Percentiles rank a stretch among this genome's conserved stretches.
Conservation (phyloP, 2,329 filamentous ascomycete species). For the Cytospora piceicola region DNA sequence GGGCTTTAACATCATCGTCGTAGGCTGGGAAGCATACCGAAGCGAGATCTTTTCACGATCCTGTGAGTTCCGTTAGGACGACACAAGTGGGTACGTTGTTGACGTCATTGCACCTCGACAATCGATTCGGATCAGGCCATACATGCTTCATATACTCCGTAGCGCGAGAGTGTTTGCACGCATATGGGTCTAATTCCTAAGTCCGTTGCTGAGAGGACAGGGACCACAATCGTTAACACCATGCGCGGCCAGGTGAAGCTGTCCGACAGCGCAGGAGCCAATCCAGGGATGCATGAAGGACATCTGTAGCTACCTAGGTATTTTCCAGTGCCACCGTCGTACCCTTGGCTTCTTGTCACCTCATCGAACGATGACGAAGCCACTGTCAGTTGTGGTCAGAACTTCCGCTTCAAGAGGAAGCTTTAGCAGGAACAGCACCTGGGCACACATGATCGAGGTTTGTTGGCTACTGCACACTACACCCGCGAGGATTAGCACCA, state of each 20-base stretch:
- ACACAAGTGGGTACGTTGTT: slow-evolving; percentile 9
- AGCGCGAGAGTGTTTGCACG: slow-evolving; percentile 6
- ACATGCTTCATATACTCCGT: slow-evolving; percentile 1
- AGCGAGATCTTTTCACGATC: neutral
- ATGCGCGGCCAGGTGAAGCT: slow-evolving; percentile 18
- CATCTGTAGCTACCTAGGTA: slow-evolving; percentile 9
- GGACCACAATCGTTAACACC: slow-evolving; percentile 21
- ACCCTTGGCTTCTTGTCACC: neutral
- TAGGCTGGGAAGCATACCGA: neutral
- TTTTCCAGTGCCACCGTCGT: slow-evolving; percentile 19
- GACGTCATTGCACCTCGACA: slow-evolving; percentile 21
- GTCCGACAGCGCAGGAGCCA: slow-evolving; percentile 13
- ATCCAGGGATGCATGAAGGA: slow-evolving; percentile 7
- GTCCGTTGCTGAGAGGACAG: neutral
- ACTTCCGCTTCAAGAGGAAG: neutral
- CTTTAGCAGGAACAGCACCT: neutral
- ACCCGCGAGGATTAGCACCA: neutral
- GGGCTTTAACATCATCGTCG: neutral
- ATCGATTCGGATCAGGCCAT: slow-evolving; percentile 21
- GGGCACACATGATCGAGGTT: neutral
- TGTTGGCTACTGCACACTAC: neutral
- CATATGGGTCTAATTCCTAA: neutral
- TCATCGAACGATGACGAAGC: neutral
- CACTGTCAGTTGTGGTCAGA: neutral
- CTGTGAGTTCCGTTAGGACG: neutral